These are phyloP conservation scores for Begonia masoniana DNA, from an alignment of 306 rosid genomes.

Conservation along the genomic window DNA sequence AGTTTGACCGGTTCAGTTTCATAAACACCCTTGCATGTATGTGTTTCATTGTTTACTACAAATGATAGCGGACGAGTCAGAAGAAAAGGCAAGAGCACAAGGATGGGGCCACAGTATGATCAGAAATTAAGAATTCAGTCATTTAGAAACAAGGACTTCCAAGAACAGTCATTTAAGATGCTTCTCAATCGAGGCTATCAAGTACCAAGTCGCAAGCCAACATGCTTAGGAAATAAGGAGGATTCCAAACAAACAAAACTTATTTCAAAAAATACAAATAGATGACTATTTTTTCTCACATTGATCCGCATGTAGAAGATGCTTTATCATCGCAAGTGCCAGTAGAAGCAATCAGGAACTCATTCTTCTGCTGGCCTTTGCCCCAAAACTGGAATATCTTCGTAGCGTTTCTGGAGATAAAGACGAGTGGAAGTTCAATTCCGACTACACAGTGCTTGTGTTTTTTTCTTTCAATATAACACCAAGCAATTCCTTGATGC, in stretches of 20 bases:
- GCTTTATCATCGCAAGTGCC: constrained; percentile 2
- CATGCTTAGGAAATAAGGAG: background rate
- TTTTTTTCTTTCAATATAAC: too few relatives aligned
- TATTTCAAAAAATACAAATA: background rate
- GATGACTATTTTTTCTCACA: background rate
- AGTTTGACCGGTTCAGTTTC: too few relatives aligned
- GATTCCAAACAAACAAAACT: background rate
- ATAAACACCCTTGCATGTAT: too few relatives aligned
- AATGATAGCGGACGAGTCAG: too few relatives aligned
- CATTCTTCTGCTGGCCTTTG: constrained; percentile 44
- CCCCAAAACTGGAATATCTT: constrained; percentile 49
- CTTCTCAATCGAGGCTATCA: too few relatives aligned
- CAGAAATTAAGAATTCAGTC: too few relatives aligned
- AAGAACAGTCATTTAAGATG: too few relatives aligned
- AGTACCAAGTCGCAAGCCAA: background rate
- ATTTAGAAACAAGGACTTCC: too few relatives aligned
- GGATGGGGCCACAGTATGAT: too few relatives aligned
- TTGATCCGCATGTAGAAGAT: background rate
- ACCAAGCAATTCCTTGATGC: too few relatives aligned
- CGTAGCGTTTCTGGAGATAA: constrained; percentile 40
- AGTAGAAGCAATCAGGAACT: background rate
- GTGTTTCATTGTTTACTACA: too few relatives aligned
- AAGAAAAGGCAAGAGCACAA: too few relatives aligned
- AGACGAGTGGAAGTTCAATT: background rate
- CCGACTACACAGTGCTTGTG: background rate